These are phyloP conservation scores for Penicillium psychrofluorescens DNA, from an alignment of 495 filamentous ascomycete genomes.

Conservation along the genomic window DNA sequence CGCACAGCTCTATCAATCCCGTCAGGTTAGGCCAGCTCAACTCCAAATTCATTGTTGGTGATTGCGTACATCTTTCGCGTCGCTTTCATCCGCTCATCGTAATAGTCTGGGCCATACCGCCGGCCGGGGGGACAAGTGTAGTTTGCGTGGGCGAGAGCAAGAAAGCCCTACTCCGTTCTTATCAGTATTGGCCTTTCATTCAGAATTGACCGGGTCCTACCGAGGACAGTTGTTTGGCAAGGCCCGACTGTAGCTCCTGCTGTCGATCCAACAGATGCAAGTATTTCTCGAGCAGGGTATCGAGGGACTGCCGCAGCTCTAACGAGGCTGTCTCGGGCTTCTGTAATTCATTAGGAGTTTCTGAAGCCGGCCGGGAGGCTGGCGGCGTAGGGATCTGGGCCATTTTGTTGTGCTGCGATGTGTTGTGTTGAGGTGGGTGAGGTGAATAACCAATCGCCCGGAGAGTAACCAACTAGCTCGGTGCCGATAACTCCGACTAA, in stretches of 20 bases:
- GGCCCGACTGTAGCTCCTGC: slow-evolving; percentile 47
- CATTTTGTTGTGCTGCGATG: slow-evolving; percentile 13
- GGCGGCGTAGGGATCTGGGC: slow-evolving; percentile 32
- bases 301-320: slow-evolving; percentile 39
- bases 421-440: neutral
- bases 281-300: slow-evolving; percentile 62
- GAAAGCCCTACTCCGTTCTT: slow-evolving; percentile 32
- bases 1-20: slow-evolving; percentile 16
- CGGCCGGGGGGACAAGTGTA: slow-evolving; percentile 57
- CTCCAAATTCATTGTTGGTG: neutral
- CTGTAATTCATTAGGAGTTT: slow-evolving; percentile 14
- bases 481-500: slow-evolving; percentile 42
- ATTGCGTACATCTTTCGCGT: slow-evolving; percentile 32
- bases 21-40: neutral
- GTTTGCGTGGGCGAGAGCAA: slow-evolving; percentile 62
- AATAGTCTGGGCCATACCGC: slow-evolving; percentile 60
- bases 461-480: slow-evolving; percentile 24
- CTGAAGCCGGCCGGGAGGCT: slow-evolving; percentile 25
- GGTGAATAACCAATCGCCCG: neutral
- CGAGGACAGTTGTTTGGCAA: slow-evolving; percentile 49
- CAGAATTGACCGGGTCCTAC: slow-evolving; percentile 24
- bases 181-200: slow-evolving; percentile 11
- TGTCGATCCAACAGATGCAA: slow-evolving; percentile 65
- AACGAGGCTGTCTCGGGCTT: slow-evolving; percentile 16
- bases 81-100: slow-evolving; percentile 68